Evolutionary conservation across 1,139 yeast species (phyloP).

Genomic region (Eremothecium gossypii): DNA sequence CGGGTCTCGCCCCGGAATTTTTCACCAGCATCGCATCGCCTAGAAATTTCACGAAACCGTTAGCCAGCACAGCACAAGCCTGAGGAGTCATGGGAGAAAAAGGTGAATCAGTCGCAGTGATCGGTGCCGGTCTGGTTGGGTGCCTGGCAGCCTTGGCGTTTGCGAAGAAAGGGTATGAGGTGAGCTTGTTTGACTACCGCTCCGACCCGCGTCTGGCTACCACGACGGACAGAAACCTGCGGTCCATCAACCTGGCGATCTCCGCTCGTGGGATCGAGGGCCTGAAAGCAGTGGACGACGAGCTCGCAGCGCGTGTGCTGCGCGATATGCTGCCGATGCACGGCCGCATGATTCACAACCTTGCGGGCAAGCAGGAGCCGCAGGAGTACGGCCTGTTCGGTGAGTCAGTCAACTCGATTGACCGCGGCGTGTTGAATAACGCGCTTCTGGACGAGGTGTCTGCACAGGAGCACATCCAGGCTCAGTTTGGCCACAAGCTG

Average conservation of each 20-base stretch:
- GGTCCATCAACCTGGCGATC: constrained; percentile 82
- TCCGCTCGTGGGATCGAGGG: constrained; percentile 77
- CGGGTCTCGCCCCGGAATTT: no score
- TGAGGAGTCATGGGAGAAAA: background rate
- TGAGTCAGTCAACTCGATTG: constrained; percentile 78
- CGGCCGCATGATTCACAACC: constrained; percentile 83
- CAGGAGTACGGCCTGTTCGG: constrained; percentile 80
- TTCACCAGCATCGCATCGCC: no score
- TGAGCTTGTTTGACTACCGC: constrained; percentile 60
- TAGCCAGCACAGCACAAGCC: no score
- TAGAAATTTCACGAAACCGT: no score
- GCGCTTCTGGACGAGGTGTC: constrained; percentile 45
- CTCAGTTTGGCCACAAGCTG: constrained; percentile 54
- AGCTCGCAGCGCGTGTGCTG: constrained; percentile 48
- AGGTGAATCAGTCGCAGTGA: constrained; percentile 37
- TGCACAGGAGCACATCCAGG: constrained; percentile 36
- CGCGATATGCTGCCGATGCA: constrained; percentile 69
- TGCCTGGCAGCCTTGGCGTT: constrained; percentile 77
- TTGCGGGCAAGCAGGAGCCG: constrained; percentile 51
- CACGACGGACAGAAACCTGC: constrained; percentile 34
- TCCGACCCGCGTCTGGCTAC: constrained; percentile 31
- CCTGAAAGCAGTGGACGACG: constrained; percentile 49
- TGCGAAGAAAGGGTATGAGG: constrained; percentile 62
- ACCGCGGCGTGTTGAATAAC: constrained; percentile 61
- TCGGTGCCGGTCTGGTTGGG: constrained; percentile 89